Conservation (phyloP, 2,329 filamentous ascomycete species). For the Calonectria ilicicola region DNA sequence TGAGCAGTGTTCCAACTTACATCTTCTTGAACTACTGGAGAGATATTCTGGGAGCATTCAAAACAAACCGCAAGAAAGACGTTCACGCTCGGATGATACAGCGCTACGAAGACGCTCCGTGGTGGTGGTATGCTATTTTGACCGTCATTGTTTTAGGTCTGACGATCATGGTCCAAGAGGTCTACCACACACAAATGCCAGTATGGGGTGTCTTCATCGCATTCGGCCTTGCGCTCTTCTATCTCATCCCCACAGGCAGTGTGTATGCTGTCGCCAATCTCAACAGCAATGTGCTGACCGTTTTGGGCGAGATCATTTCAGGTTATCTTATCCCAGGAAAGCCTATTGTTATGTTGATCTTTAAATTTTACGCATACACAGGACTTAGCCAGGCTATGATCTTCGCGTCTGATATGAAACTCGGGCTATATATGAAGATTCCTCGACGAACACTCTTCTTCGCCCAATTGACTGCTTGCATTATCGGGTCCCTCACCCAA, state of each 20-base stretch:
- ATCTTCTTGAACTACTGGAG: slow-evolving; percentile 29
- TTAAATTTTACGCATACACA: slow-evolving; percentile 36
- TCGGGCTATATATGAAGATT: slow-evolving; percentile 63
- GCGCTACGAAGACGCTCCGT: slow-evolving; percentile 43
- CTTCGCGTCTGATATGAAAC: slow-evolving; percentile 61
- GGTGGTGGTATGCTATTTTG: slow-evolving; percentile 53
- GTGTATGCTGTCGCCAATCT: slow-evolving; percentile 49
- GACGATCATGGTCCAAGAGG: slow-evolving; percentile 42
- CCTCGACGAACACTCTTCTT: slow-evolving; percentile 58
- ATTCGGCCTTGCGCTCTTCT: slow-evolving; percentile 36
- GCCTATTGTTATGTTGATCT: slow-evolving; percentile 35
- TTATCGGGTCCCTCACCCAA: slow-evolving; percentile 43
- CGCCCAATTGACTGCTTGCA: slow-evolving; percentile 57
- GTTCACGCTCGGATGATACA: slow-evolving; percentile 51
- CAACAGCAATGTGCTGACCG: slow-evolving; percentile 50
- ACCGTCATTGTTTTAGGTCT: slow-evolving; percentile 46
- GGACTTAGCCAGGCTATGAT: slow-evolving; percentile 54
- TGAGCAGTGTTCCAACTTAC: slow-evolving; percentile 27
- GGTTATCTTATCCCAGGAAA: slow-evolving; percentile 35
- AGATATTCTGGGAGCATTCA: slow-evolving; percentile 22
- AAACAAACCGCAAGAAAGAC: slow-evolving; percentile 43
- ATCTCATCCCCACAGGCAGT: slow-evolving; percentile 33
- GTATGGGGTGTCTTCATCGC: slow-evolving; percentile 41
- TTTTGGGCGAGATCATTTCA: slow-evolving; percentile 44
- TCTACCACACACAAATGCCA: slow-evolving; percentile 41